Evolutionary conservation across 768 basidiomycete species (phyloP).

Genomic region (Boletus pseudopeckii): DNA sequence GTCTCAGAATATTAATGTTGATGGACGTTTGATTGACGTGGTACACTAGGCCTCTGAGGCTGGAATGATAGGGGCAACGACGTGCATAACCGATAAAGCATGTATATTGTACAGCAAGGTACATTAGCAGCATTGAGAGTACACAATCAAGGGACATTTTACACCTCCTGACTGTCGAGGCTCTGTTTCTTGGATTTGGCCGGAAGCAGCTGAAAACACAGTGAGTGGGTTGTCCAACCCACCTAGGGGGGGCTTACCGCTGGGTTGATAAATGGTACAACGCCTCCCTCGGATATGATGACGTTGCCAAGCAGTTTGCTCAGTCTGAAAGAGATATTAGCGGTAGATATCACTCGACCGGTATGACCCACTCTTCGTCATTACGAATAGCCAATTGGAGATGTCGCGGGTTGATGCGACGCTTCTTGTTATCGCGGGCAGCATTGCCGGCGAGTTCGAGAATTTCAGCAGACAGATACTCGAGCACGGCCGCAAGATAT

Average conservation of each 20-base stretch:
- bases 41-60: too few relatives aligned
- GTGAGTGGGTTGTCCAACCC: not conserved
- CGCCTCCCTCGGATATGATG: slow-evolving; percentile 94
- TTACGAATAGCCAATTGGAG: slow-evolving; percentile 93
- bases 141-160: slow-evolving; percentile 5
- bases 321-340: slow-evolving; percentile 40
- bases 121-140: slow-evolving; percentile 8
- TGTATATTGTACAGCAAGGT: not conserved
- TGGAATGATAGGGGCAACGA: not conserved
- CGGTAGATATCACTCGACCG: not conserved
- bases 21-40: not conserved
- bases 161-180: slow-evolving; percentile 33
- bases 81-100: too few relatives aligned
- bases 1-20: not conserved
- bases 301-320: slow-evolving; percentile 74
- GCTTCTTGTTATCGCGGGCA: slow-evolving; percentile 89
- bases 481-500: slow-evolving; percentile 89
- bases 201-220: slow-evolving; percentile 24
- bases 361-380: slow-evolving; percentile 71
- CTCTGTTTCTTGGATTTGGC: slow-evolving; percentile 32
- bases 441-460: slow-evolving; percentile 91
- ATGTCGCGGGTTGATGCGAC: slow-evolving; percentile 94
- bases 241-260: slow-evolving; percentile 35
- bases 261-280: slow-evolving; percentile 77
- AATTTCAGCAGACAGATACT: slow-evolving; percentile 91